phyloP scores from a whole-genome alignment of 2,329 filamentous ascomycete species.

The Mycosphaerella arachidis region DNA sequence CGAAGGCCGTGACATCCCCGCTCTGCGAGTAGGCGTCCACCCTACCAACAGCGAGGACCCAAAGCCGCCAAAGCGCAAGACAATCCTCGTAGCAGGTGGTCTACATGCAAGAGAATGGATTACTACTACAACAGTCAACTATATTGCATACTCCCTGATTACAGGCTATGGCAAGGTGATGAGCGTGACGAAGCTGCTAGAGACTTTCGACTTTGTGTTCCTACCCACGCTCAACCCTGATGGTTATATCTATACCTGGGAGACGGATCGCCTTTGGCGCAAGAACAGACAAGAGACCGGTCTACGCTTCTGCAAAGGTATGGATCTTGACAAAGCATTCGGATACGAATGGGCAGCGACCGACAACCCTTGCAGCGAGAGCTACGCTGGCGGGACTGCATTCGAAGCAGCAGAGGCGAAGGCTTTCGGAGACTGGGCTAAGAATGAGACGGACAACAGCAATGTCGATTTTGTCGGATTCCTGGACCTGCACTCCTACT shows the following conservation, averaged over 20 bases:
- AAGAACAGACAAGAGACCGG: conserved; percentile 85
- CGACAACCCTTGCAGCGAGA: conserved; percentile 84
- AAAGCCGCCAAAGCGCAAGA: conserved; percentile 56
- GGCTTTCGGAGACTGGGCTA: conserved; percentile 74
- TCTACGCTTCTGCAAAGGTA: conserved; percentile 75
- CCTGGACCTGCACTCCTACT: conserved; percentile 89
- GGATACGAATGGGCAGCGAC: conserved; percentile 75
- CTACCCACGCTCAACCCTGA: conserved; percentile 89
- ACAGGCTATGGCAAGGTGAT: conserved; percentile 71
- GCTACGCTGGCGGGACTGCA: conserved; percentile 75
- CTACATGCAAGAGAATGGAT: conserved; percentile 98
- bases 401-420: conserved; percentile 80
- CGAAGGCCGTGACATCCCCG: conserved; percentile 81
- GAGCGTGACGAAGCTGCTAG: conserved; percentile 69
- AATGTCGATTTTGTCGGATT: conserved; percentile 77
- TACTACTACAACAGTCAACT: conserved; percentile 83
- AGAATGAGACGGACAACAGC: conserved; percentile 66
- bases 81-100: conserved; percentile 76
- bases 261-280: conserved; percentile 85
- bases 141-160: conserved; percentile 82
- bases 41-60: conserved; percentile 47
- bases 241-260: conserved; percentile 91
- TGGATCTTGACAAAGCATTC: conserved; percentile 86
- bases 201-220: conserved; percentile 82
- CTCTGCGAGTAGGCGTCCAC: conserved; percentile 67